phyloP scores from a whole-genome alignment of 1,284 basidiomycete species.

The Amylostereum chailletii region DNA sequence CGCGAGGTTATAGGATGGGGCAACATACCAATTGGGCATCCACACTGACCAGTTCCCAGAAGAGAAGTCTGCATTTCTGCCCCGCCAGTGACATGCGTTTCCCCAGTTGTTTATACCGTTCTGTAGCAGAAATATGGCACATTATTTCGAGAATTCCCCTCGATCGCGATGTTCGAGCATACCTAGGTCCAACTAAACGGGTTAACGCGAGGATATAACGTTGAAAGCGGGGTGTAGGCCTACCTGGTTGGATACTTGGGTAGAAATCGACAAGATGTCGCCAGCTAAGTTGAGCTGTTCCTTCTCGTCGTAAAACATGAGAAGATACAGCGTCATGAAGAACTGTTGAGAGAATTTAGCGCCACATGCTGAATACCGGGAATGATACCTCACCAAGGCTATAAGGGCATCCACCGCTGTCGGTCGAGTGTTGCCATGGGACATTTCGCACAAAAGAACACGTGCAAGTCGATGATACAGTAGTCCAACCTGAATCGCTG shows the following conservation, averaged over 20 bases:
- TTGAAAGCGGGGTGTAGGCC: constrained; percentile 16
- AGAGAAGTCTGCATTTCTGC: constrained; percentile 42
- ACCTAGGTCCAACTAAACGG: too few species aligned
- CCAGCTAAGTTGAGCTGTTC: constrained; percentile 60
- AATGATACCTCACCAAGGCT: constrained; percentile 40
- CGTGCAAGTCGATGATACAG: constrained; percentile 48
- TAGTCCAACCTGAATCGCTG: not conserved
- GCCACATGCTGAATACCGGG: not conserved
- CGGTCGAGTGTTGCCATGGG: too few species aligned
- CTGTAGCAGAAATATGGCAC: constrained; percentile 20
- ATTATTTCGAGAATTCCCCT: too few species aligned
- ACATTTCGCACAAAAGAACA: constrained; percentile 11
- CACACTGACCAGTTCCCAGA: constrained; percentile 49
- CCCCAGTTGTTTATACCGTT: constrained; percentile 49
- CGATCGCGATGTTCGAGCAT: too few species aligned
- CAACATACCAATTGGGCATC: constrained; percentile 40
- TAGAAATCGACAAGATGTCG: constrained; percentile 57
- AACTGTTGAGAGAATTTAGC: constrained; percentile 32
- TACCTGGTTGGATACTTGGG: constrained; percentile 43
- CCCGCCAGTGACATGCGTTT: constrained; percentile 44
- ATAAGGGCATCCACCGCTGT: constrained; percentile 26
- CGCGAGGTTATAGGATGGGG: not conserved
- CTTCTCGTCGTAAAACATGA: constrained; percentile 61
- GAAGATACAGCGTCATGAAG: constrained; percentile 65
- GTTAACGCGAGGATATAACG: too few species aligned